Base-by-base conservation (phyloP, 2,329 filamentous ascomycete species). In the Cladosporium sp. region DNA sequence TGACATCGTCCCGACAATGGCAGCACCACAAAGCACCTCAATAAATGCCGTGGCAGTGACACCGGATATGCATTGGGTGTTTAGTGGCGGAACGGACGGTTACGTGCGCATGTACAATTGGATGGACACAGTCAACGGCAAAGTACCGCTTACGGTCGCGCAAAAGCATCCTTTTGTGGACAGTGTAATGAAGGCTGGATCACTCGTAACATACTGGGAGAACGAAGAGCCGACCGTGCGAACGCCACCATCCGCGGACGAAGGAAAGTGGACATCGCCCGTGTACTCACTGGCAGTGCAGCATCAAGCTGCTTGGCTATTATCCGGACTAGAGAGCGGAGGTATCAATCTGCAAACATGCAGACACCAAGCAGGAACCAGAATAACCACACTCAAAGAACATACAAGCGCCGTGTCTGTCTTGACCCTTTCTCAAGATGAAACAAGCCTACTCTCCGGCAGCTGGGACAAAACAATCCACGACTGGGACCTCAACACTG, bases 101-200 rank as follows among this genome's bases (percentile, higher is more conserved):
- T 99, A 97, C 75, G 94, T 99, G 69, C 88, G 95, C 66, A 98
- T 97, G 78, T 98, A 96, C 80, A 96, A 99, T 77, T 97, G 95
- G 77, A 89, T 92, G 3, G 92, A 93, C 41, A 97, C 95, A 5
- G 93, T 96, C 71, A 99, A 99, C 76, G 93, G 93, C 70, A 97
- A 97, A 80, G 87, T 95, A 38, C 89, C 94, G 68, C 82, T 99
- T 73, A 99, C 95, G 0, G 95, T 99, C 6, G 95, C 95, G 36
- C 95, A 99, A 80, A 86, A 92, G 59, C 95, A 99, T 76, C 95
- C 95, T 0, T 99, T 98, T 74, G 95, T 99, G 49, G 95, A 99
- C 77, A 97, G 92, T 73, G 95, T 99, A 52, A 92, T 92, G 65
- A 99, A 99, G 79, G 93, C 94, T 2, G 95, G 93, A 1, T 92